Conservation (phyloP, 495 filamentous ascomycete genomes). For the Staphylotrichum longicolle region DNA sequence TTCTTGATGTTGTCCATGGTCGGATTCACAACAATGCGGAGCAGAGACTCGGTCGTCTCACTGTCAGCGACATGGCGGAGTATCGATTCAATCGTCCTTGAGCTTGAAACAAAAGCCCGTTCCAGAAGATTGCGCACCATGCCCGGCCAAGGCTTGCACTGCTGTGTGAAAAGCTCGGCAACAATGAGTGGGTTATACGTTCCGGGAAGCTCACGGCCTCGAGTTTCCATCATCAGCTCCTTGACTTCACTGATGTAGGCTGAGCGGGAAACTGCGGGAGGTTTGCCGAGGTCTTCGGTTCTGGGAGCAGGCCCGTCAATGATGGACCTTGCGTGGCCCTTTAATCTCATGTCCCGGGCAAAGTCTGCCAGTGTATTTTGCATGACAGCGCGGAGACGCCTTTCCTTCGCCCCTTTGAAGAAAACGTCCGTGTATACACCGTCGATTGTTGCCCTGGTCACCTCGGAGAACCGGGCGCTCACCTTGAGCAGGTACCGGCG, state of each 20-base stretch:
- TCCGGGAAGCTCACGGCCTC: conserved; percentile 14
- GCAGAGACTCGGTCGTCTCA: neutral
- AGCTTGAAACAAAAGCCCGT: neutral
- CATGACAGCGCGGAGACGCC: conserved; percentile 10
- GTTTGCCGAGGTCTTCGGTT: neutral
- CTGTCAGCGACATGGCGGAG: conserved; percentile 6
- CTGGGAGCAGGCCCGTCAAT: neutral
- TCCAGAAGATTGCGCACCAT: conserved; percentile 7
- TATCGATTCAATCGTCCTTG: neutral
- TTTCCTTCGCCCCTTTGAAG: neutral
- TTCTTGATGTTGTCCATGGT: neutral
- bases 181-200: conserved; percentile 18
- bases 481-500: conserved; percentile 9
- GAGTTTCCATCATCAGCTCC: conserved; percentile 1
- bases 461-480: neutral
- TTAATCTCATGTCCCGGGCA: neutral
- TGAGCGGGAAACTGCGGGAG: neutral
- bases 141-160: conserved; percentile 11
- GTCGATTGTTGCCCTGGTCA: neutral
- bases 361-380: conserved; percentile 12
- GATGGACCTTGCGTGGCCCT: conserved; percentile 7
- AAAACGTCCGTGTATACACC: conserved; percentile 11
- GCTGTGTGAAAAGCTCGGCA: conserved; percentile 10
- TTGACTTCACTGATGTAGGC: conserved; percentile 7
- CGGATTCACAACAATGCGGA: neutral